A percentile compares a stretch with the other conserved stretches of the same genome.
Conservation (phyloP, 2,329 filamentous ascomycete genomes). For the Neofusicoccum cordaticola region DNA sequence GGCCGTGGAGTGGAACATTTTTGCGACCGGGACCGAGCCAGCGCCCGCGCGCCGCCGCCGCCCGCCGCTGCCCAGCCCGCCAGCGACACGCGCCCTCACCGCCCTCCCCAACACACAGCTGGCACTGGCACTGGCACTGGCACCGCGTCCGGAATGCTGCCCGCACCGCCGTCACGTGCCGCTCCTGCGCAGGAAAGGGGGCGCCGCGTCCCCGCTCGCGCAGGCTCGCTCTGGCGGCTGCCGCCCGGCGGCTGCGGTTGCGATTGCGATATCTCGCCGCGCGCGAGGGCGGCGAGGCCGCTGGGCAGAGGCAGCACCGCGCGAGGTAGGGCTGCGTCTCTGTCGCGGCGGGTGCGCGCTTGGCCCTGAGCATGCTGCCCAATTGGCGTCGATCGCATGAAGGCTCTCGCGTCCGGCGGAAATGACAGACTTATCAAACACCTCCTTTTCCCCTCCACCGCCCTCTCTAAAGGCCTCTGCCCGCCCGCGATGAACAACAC, state of each 20-base stretch:
- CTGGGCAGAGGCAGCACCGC: no score
- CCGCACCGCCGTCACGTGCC: background rate
- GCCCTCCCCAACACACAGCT: background rate
- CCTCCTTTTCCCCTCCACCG: conserved; percentile 27
- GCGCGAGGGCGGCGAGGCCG: no score
- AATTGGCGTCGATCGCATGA: conserved; percentile 14
- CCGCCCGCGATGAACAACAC: conserved; percentile 7
- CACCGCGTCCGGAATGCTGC: background rate
- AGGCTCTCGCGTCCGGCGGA: conserved; percentile 13
- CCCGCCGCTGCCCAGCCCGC: background rate
- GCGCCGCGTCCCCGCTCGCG: no score
- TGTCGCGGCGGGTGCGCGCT: background rate
- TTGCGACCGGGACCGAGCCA: conserved; percentile 2
- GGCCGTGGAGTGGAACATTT: conserved; percentile 2
- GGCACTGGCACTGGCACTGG: no score
- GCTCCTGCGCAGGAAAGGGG: no score
- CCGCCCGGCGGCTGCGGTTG: background rate
- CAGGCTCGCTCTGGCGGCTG: background rate
- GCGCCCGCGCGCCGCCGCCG: background rate
- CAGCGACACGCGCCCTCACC: background rate
- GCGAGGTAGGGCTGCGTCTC: background rate
- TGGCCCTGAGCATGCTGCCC: background rate
- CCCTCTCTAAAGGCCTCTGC: conserved; percentile 14
- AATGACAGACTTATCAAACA: conserved; percentile 18
- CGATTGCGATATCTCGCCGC: background rate